Conservation (phyloP, 495 filamentous ascomycete genomes). For the Podospora conica region DNA sequence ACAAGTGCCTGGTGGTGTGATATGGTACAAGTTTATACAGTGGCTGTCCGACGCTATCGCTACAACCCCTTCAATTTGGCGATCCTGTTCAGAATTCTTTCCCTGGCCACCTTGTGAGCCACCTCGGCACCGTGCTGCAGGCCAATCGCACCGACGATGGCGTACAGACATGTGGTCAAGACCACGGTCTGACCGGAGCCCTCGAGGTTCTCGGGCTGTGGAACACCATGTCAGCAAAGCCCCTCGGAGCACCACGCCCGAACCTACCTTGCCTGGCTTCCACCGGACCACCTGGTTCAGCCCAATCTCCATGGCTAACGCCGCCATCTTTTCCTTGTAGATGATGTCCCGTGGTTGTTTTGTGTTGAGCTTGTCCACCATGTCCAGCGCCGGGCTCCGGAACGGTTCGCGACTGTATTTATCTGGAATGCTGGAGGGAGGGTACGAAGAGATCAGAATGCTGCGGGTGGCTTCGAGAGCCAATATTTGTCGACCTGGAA, state of each 20-base stretch:
- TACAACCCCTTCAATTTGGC: conserved; percentile 18
- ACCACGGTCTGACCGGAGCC: conserved; percentile 67
- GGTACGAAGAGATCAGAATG: conserved; percentile 48
- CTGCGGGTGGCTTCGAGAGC: conserved; percentile 68
- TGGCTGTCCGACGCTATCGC: conserved; percentile 2
- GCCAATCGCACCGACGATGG: conserved; percentile 80
- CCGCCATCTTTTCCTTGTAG: conserved; percentile 53
- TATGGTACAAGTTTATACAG: conserved; percentile 30
- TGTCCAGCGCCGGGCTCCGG: conserved; percentile 63
- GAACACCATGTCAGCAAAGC: conserved; percentile 10
- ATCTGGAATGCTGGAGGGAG: conserved; percentile 28
- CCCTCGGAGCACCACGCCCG: not conserved
- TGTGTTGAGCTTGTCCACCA: conserved; percentile 59
- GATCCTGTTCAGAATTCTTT: conserved; percentile 61
- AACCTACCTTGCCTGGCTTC: conserved; percentile 74
- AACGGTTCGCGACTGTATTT: conserved; percentile 58
- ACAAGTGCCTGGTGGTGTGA: not conserved
- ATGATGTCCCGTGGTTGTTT: conserved; percentile 51
- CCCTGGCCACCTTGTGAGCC: conserved; percentile 66
- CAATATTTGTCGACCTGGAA: conserved; percentile 71
- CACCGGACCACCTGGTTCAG: conserved; percentile 72
- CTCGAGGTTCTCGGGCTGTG: conserved; percentile 63
- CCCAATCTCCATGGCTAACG: conserved; percentile 62
- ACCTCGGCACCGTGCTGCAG: conserved; percentile 76
- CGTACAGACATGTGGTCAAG: conserved; percentile 68